These are phyloP conservation scores for Haematococcus lacustris DNA, from an alignment of 139 green algal species.

Conservation along the genomic window DNA sequence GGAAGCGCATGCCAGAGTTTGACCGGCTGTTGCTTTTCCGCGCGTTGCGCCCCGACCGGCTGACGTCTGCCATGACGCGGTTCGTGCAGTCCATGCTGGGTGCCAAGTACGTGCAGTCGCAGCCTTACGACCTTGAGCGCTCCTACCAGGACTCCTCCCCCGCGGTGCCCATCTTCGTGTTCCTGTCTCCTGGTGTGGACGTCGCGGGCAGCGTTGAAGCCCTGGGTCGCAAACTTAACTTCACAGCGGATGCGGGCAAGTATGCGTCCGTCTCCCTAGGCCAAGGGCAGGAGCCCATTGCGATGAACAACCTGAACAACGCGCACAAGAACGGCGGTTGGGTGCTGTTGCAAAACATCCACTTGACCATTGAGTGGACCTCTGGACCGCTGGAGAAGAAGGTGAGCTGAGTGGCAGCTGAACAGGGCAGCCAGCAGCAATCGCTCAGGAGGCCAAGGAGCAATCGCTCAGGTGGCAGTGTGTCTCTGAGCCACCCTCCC, in stretches of 20 bases:
- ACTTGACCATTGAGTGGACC: conserved; percentile 79
- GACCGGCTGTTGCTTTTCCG: conserved; percentile 46
- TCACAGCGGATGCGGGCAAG: conserved; percentile 51
- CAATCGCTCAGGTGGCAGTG: no score
- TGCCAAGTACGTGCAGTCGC: conserved; percentile 50
- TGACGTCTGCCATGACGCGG: conserved; percentile 69
- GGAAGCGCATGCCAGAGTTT: conserved; percentile 84
- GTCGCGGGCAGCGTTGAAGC: conserved; percentile 76
- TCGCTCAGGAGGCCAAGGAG: no score
- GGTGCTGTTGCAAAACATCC: conserved; percentile 85
- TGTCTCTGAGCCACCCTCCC: no score
- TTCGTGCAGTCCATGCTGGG: conserved; percentile 80
- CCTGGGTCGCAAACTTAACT: conserved; percentile 67
- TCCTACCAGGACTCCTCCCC: conserved; percentile 56
- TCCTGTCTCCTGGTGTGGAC: conserved; percentile 75
- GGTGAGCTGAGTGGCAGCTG: conserved; percentile 1
- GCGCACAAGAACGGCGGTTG: conserved; percentile 85
- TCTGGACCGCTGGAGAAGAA: conserved; percentile 68
- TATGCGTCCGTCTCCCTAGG: conserved; percentile 77
- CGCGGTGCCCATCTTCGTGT: conserved; percentile 82
- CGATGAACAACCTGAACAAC: conserved; percentile 69
- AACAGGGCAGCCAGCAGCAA: no score
- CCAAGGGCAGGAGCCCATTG: conserved; percentile 84
- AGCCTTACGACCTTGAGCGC: conserved; percentile 74
- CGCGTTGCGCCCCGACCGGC: conserved; percentile 75